A percentile compares a stretch with the other conserved stretches of the same genome.
phyloP scores from a whole-genome alignment of 2,329 filamentous ascomycete species.

The Bipolaris zeicola region DNA sequence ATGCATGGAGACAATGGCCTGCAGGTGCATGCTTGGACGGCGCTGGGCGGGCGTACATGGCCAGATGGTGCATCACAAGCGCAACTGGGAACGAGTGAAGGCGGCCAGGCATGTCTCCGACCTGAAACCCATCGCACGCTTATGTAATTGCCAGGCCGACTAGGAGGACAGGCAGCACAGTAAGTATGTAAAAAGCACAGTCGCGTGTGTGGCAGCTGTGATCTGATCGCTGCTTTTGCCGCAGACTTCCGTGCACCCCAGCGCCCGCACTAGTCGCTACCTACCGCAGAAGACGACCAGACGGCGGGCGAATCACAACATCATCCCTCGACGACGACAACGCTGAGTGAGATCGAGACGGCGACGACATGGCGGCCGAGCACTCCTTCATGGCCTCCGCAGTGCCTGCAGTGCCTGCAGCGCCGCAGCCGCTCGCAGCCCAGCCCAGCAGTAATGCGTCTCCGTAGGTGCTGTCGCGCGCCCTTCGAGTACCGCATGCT shows the following conservation, averaged over 20 bases:
- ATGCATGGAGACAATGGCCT: neutral
- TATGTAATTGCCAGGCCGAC: conserved; percentile 1
- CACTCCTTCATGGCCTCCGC: conserved; percentile 48
- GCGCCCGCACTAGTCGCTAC: conserved; percentile 15
- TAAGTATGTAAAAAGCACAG: conserved; percentile 7
- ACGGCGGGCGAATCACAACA: conserved; percentile 24
- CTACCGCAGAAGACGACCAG: conserved; percentile 13
- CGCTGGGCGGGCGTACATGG: neutral
- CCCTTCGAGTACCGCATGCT: conserved; percentile 13
- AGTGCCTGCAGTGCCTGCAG: conserved; percentile 32
- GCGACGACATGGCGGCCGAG: conserved; percentile 43
- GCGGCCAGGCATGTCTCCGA: neutral
- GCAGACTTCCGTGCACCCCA: conserved; percentile 14
- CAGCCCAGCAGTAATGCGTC: conserved; percentile 42
- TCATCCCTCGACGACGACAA: conserved; percentile 20
- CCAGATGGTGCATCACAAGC: neutral
- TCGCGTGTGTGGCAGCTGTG: conserved; percentile 6
- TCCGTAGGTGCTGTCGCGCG: conserved; percentile 38
- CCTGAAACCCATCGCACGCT: neutral
- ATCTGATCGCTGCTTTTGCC: conserved; percentile 11
- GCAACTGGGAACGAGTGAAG: neutral
- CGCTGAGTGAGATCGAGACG: conserved; percentile 3
- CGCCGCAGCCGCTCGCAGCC: conserved; percentile 39
- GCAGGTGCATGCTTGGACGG: neutral
- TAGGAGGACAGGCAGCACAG: neutral